These are phyloP conservation scores for Ottelia alismoides DNA, from an alignment of 106 monocot species.

Conservation along the genomic window DNA sequence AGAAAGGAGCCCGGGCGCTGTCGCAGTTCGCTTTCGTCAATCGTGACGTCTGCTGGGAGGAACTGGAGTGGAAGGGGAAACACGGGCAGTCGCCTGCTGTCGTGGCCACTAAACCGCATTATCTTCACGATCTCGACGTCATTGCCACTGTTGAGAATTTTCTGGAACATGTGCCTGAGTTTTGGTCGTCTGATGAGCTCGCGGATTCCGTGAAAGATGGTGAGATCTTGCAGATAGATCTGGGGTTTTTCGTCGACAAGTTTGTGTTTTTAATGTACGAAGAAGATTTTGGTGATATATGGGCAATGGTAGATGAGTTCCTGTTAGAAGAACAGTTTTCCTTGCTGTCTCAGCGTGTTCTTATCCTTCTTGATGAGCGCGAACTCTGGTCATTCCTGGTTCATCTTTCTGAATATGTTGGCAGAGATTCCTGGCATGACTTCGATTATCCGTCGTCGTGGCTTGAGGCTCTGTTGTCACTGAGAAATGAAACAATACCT, in stretches of 20 bases:
- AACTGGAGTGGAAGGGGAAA: constrained; percentile 93
- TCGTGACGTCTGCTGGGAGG: constrained; percentile 88
- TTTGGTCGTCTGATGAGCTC: constrained; percentile 91
- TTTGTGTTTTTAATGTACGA: constrained; percentile 70
- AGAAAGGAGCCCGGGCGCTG: constrained; percentile 65
- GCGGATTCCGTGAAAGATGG: constrained; percentile 80
- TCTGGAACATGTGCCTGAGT: constrained; percentile 81
- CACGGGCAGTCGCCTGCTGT: constrained; percentile 95
- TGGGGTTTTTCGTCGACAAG: constrained; percentile 61
- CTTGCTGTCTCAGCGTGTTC: constrained; percentile 51
- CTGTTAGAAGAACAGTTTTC: constrained; percentile 53
- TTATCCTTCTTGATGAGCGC: constrained; percentile 50
- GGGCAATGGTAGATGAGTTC: constrained; percentile 58
- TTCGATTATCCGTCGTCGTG: constrained; percentile 41
- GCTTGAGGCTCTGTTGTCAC: constrained; percentile 57
- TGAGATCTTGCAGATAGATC: constrained; percentile 64
- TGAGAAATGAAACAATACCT: constrained; percentile 14
- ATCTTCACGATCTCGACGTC: constrained; percentile 81
- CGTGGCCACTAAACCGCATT: constrained; percentile 97
- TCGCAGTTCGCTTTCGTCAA: constrained; percentile 87
- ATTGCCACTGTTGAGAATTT: constrained; percentile 78
- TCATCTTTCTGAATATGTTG: constrained; percentile 21
- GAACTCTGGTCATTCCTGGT: constrained; percentile 49
- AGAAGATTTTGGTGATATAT: constrained; percentile 48
- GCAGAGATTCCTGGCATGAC: constrained; percentile 5